Evolutionary conservation across 345 rosid species (phyloP).

Genomic region (Arabidopsis arenosa): DNA sequence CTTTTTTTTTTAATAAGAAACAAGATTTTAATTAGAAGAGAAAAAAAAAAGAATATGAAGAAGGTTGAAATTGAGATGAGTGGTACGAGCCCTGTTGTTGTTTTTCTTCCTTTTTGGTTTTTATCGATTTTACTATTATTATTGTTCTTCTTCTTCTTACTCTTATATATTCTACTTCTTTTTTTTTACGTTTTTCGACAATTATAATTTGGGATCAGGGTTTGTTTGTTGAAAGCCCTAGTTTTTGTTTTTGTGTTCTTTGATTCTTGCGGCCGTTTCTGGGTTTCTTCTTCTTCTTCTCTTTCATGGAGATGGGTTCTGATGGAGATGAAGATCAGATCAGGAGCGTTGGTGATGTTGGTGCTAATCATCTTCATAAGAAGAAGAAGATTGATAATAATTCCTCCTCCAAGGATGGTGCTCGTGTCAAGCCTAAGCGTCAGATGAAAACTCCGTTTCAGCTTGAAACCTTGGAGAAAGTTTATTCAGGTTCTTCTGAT

Average conservation of each 20-base stretch:
- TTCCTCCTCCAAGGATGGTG: constrained; percentile 52
- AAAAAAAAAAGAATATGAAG: constrained; percentile 28
- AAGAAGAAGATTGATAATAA: constrained; percentile 38
- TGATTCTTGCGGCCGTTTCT: constrained; percentile 41
- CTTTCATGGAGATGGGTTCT: constrained; percentile 66
- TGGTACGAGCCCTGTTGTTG: constrained; percentile 44
- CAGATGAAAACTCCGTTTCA: constrained; percentile 99
- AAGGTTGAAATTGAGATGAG: constrained; percentile 49
- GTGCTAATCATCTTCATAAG: neutral
- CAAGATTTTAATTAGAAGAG: constrained; percentile 39
- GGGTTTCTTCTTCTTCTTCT: constrained; percentile 24
- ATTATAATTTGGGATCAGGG: constrained; percentile 45
- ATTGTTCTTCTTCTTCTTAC: constrained; percentile 37
- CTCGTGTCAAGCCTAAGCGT: constrained; percentile 76
- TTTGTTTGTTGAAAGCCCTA: constrained; percentile 46
- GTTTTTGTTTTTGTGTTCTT: constrained; percentile 23
- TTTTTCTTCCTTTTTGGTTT: constrained; percentile 43
- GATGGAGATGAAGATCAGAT: constrained; percentile 60
- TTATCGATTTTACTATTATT: constrained; percentile 49
- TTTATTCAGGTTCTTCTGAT: constrained; percentile 55
- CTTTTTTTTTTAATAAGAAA: constrained; percentile 30
- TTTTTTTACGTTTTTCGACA: constrained; percentile 35
- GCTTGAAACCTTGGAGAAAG: constrained; percentile 85
- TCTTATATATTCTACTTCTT: constrained; percentile 37
- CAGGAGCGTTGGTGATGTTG: constrained; percentile 32